These are phyloP conservation scores for Phytophthora citrophthora DNA, from an alignment of 352 stramenopile genomes.

Conservation along the genomic window DNA sequence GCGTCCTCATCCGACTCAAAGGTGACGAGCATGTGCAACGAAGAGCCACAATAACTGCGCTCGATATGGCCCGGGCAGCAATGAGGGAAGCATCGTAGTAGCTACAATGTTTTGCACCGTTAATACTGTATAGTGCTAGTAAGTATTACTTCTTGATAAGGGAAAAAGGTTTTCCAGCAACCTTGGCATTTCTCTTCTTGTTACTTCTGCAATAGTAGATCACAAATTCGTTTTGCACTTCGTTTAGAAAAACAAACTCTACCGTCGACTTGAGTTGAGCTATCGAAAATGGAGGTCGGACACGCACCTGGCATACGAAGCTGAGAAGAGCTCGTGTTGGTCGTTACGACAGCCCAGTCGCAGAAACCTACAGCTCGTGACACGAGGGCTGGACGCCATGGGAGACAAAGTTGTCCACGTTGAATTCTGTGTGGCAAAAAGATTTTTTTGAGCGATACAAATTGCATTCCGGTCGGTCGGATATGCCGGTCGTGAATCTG, in stretches of 20 bases:
- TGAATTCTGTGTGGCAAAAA: no score
- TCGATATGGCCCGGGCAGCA: slow-evolving; percentile 40
- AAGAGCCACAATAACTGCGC: slow-evolving; percentile 44
- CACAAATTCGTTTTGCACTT: background rate
- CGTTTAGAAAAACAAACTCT: background rate
- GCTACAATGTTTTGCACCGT: background rate
- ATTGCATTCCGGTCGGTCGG: no score
- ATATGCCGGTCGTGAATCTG: no score
- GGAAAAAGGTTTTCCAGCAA: background rate
- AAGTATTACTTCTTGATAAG: background rate
- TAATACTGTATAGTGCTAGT: background rate
- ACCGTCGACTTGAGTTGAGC: background rate
- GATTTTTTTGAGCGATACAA: no score
- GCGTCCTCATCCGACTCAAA: slow-evolving; percentile 8
- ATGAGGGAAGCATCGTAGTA: slow-evolving; percentile 47
- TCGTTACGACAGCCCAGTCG: no score
- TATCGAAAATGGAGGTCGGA: background rate
- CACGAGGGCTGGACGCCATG: no score
- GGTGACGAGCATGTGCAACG: slow-evolving; percentile 29
- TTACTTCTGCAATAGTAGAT: slow-evolving; percentile 16
- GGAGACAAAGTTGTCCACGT: no score
- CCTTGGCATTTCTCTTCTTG: slow-evolving; percentile 25
- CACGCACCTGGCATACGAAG: slow-evolving; percentile 23
- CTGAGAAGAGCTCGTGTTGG: no score
- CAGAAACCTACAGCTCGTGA: no score